Evolutionary conservation across 139 green algal species (phyloP).

Genomic region (Choricystis sp.): DNA sequence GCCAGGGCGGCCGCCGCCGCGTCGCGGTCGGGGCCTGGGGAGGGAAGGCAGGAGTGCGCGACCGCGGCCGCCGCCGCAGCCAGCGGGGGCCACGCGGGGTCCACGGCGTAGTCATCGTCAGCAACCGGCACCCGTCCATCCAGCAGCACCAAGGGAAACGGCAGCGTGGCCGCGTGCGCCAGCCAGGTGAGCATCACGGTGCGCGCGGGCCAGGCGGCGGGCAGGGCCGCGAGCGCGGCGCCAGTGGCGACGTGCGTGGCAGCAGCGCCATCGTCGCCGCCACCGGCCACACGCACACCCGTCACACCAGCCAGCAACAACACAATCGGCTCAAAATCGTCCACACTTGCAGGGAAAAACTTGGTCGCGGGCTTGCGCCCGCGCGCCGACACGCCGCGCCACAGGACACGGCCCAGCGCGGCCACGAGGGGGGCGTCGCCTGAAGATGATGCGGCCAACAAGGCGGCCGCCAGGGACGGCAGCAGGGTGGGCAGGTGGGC

Average conservation of each 20-base stretch:
- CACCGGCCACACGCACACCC: slow-evolving; percentile 3
- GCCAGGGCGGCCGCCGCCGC: slow-evolving; percentile 70
- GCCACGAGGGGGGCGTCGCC: slow-evolving; percentile 10
- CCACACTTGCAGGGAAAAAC: slow-evolving; percentile 77
- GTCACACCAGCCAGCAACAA: slow-evolving; percentile 27
- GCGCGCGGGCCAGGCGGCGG: slow-evolving; percentile 15
- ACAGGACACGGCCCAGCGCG: slow-evolving; percentile 47
- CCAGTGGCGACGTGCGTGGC: not conserved
- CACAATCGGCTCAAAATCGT: slow-evolving; percentile 63
- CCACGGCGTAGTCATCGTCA: no score
- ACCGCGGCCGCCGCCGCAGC: slow-evolving; percentile 36
- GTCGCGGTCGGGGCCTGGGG: slow-evolving; percentile 48
- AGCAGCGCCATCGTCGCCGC: not conserved
- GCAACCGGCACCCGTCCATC: not conserved
- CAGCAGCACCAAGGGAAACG: slow-evolving; percentile 38
- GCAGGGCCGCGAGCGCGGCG: no score
- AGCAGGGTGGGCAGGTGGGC: slow-evolving; percentile 65
- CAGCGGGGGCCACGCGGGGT: slow-evolving; percentile 3
- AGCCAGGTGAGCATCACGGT: slow-evolving; percentile 88
- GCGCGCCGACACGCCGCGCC: slow-evolving; percentile 56
- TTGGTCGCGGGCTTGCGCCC: slow-evolving; percentile 73
- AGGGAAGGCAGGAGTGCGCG: slow-evolving; percentile 40
- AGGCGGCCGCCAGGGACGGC: slow-evolving; percentile 37
- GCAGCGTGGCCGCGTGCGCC: slow-evolving; percentile 74
- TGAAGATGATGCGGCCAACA: slow-evolving; percentile 14